Base-by-base conservation (phyloP, 2,329 filamentous ascomycete genomes). In the Monilinia fructicola region DNA sequence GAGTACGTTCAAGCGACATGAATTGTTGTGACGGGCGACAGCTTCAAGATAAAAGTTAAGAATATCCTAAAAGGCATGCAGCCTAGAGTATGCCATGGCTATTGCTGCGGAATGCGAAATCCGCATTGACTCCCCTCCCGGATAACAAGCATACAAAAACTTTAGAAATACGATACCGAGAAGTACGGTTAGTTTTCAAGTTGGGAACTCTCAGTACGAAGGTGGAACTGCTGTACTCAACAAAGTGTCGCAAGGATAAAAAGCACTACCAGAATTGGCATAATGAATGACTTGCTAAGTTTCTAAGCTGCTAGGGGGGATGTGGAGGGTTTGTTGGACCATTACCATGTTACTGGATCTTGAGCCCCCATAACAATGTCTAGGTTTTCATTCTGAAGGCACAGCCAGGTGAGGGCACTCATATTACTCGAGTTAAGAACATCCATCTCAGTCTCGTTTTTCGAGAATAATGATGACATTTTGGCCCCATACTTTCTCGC, bases 301-400 rank as follows among this genome's bases (percentile, higher is more conserved):
- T 42, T 14, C 14, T 31, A 28, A 28, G 10, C 11, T 35, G 42
- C 56, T 35, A 35, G 28, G 56, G 42, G 40, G 40, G n/a, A 11
- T 59, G 40, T 46, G 42, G 56, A 50, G 42, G 56, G 48, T 18
- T 35, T 48, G 42, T 48, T 44, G 44, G 42, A 23, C 56, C 56
- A 59, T 60, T 48, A 60, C 56, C 56, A 60, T 35, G 44, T 60
- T 23, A 42, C 28, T 60, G 56, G 44, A 28, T 50, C 56, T 60
- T 48, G 11, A 60, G 21, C 10, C 56, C 56, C 21, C 28, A 26
- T 50, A 23, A 50, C 28, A 48, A 31, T 35, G n/a, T 35, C 56
- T 23, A 28, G 11, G 18, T 60, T 48, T n/a, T 23, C 10, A 48
- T 7, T 3, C 56, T 35, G 48, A 9, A 35, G 56, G 46, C 16